Evolutionary conservation across 208 protist species (phyloP), one percentile per base, ranked within the genome.

Genomic region (Wallacemonas sp.): DNA sequence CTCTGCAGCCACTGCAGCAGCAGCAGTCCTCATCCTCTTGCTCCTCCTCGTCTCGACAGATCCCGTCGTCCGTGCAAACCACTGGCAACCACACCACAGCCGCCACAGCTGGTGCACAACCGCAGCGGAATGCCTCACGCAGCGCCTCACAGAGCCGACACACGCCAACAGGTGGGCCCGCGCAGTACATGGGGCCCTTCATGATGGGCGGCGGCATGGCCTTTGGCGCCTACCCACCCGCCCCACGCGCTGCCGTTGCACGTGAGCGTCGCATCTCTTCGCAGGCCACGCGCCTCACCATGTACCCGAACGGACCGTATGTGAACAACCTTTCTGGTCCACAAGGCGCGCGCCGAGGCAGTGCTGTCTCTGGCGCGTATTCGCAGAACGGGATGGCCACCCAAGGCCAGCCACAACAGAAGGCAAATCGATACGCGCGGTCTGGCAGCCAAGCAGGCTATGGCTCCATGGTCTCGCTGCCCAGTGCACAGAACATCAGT

Each of bases 131-230:
- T n/a, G n/a, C n/a, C n/a, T n/a, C n/a, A n/a, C n/a, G n/a, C n/a
- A n/a, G n/a, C n/a, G n/a, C n/a, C n/a, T n/a, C n/a, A n/a, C n/a
- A n/a, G n/a, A n/a, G n/a, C n/a, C n/a, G n/a, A n/a, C n/a, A n/a
- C n/a, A n/a, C n/a, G n/a, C n/a, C n/a, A n/a, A n/a, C n/a, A n/a
- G n/a, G n/a, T n/a, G n/a, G n/a, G n/a, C n/a, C n/a, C n/a, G n/a
- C n/a, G n/a, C n/a, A n/a, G n/a, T n/a, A n/a, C n/a, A n/a, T n/a
- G 32, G 52, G 30, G 11, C 52, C 52, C 17, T 58, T 43, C 1
- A 58, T 58, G 52, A 41, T 58, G 52, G 52, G 52, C 4, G 8
- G 17, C 17, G 26, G 26, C n/a, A 41, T 58, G 24, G 29, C 52
- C 16, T 58, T 23, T 21, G 52, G 52, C 2, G n/a, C 26, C 52